A percentile compares a stretch with the other conserved stretches of the same genome.
These are phyloP conservation scores for Cryptococcus sp. DNA, from an alignment of 1,284 basidiomycete genomes.

Conservation along the genomic window DNA sequence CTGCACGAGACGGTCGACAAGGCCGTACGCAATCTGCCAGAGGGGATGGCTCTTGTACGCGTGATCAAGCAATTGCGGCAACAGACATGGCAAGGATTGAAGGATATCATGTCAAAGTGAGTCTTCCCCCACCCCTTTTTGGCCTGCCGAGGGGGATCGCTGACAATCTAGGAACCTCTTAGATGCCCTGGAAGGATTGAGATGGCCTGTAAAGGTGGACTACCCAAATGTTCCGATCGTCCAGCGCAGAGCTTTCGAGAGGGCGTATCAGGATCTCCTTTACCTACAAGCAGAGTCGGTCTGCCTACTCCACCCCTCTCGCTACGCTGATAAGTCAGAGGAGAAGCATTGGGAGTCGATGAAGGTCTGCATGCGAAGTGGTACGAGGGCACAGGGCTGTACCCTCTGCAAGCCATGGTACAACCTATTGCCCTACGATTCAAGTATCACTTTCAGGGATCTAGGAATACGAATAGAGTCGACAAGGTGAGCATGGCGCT, in stretches of 20 bases:
- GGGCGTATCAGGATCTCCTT: conserved; percentile 67
- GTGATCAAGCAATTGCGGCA: conserved; percentile 53
- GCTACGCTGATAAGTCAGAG: conserved; percentile 41
- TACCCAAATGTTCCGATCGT: conserved; percentile 54
- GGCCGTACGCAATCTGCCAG: conserved; percentile 41
- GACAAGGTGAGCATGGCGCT: conserved; percentile 71
- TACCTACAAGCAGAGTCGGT: conserved; percentile 68
- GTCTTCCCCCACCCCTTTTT: conserved; percentile 28
- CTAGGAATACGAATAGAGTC: conserved; percentile 77
- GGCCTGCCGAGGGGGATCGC: no score
- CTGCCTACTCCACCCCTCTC: conserved; percentile 2
- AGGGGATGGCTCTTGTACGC: conserved; percentile 50
- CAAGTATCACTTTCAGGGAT: conserved; percentile 90
- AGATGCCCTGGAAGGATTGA: conserved; percentile 61
- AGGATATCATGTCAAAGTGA: conserved; percentile 58
- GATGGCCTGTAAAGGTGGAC: conserved; percentile 71
- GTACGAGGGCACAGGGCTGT: conserved; percentile 54
- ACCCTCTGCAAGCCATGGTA: conserved; percentile 77
- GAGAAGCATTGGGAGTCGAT: conserved; percentile 50
- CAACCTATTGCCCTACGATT: conserved; percentile 81
- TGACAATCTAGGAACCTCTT: conserved; percentile 55
- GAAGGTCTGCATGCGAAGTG: conserved; percentile 19
- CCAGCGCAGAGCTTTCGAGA: conserved; percentile 62
- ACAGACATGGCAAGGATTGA: conserved; percentile 70
- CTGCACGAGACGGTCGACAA: conserved; percentile 60